Evolutionary conservation across 305 asterid species (phyloP), one percentile per base, ranked within the genome.

Genomic region (Fraxinus platypoda): DNA sequence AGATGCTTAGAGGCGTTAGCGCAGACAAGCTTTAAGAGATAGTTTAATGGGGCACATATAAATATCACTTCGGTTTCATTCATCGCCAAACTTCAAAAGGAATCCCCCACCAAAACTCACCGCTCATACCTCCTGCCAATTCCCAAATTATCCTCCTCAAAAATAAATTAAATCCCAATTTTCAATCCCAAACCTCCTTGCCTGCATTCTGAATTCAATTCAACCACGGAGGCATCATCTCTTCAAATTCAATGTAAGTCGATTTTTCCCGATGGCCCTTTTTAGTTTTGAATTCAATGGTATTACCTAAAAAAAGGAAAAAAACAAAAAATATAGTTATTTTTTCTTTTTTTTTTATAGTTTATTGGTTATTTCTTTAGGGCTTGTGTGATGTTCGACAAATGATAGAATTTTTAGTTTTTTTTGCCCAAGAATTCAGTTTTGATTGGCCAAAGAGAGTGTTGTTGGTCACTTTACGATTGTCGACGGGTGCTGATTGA

Each of bases 171-270:
- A 70, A 13, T 30, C 75, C 37, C 41, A 70, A 28, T 70, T 30
- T 70, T 70, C 21, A 23, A 62, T 23, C 41, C 75, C 38, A 30
- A 70, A 70, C 5, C 25, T 11, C 1, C 4, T 30, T 68, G 75
- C 75, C 75, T 30, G 75, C 75, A 70, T 70, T 70, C 38, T 70
- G 38, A 70, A 70, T 30, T 30, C 75, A 70, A 70, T 70, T 70
- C 75, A 28, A 70, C 75, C 9, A 70, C 33, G 19, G 80, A 81
- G 57, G 82, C 59, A n/a, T 37, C 33, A 74, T 79, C 83, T 66
- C 21, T 78, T 66, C 34, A 76, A 15, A 31, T 78, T 70, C 76
- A 84, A 70, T 88, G 86, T 85, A 88, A 88, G 68, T 88, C 83
- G 26, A 49, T 80, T 49, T 78, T 7, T 31, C 71, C n/a, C 21